Conservation (phyloP, 345 rosid genomes). For the Euclidium syriacum region DNA sequence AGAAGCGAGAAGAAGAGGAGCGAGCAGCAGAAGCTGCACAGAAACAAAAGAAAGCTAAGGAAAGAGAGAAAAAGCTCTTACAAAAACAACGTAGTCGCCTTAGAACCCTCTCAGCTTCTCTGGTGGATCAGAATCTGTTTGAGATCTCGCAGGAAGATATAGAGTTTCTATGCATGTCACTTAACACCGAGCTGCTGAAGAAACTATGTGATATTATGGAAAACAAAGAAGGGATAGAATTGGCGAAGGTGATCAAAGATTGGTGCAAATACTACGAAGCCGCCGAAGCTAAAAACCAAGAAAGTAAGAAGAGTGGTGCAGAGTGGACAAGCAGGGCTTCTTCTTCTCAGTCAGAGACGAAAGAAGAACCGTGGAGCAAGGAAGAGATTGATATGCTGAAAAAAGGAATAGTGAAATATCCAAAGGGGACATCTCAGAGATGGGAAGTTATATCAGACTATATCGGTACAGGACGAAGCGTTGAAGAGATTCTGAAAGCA, state of each 20-base stretch:
- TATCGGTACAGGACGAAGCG: conserved; percentile 82
- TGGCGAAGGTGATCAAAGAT: conserved; percentile 55
- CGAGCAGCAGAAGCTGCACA: conserved; percentile 78
- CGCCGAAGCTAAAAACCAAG: conserved; percentile 40
- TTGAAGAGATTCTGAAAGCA: conserved; percentile 86
- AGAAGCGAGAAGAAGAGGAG: conserved; percentile 78
- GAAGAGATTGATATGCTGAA: conserved; percentile 85
- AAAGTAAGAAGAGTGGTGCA: conserved; percentile 37
- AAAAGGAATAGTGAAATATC: conserved; percentile 75
- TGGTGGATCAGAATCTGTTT: conserved; percentile 49
- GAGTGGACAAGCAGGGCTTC: conserved; percentile 32
- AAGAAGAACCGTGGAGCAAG: conserved; percentile 71
- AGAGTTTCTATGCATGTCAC: conserved; percentile 75
- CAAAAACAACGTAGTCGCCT: conserved; percentile 86
- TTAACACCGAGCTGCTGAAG: conserved; percentile 56
- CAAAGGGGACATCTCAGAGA: conserved; percentile 86
- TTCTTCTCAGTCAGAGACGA: conserved; percentile 43
- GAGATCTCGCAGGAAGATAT: conserved; percentile 64
- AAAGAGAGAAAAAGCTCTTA: conserved; percentile 90
- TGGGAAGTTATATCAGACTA: conserved; percentile 95
- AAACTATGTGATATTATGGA: conserved; percentile 66
- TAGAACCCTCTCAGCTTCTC: conserved; percentile 65
- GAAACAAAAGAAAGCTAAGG: conserved; percentile 78
- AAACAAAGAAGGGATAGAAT: conserved; percentile 43
- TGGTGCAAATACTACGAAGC: conserved; percentile 35